Evolutionary conservation across 176 grass and related monocot species (phyloP).

Genomic region (Oryza rufipogon): DNA sequence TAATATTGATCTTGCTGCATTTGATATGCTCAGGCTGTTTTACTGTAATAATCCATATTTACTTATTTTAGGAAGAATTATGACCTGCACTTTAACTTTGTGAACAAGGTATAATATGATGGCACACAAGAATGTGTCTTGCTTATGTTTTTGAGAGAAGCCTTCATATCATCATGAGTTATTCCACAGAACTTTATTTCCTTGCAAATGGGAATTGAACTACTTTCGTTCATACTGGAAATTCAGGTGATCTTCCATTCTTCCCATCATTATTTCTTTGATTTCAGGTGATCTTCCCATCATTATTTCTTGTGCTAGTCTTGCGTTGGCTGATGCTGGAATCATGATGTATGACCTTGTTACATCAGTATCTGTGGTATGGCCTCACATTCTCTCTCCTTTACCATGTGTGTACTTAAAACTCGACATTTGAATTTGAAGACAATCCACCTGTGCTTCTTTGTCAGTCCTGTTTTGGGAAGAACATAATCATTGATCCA

Average conservation of each 20-base stretch:
- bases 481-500: constrained; percentile 89
- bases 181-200: background rate
- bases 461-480: constrained; percentile 78
- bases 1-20: background rate
- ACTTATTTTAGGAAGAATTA: background rate
- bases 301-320: constrained; percentile 95
- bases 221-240: background rate
- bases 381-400: constrained; percentile 13
- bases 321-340: constrained; percentile 92
- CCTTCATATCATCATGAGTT: background rate
- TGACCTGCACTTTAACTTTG: no score
- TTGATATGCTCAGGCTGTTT: constrained; percentile 6
- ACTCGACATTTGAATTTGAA: background rate
- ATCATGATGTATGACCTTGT: constrained; percentile 97
- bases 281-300: constrained; percentile 84
- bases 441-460: constrained; percentile 14
- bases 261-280: constrained; percentile 72
- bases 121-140: background rate
- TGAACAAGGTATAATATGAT: background rate
- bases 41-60: background rate
- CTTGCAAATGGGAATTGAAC: background rate
- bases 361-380: constrained; percentile 94
- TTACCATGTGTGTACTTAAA: constrained; percentile 8
- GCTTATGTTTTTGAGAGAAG: constrained; percentile 12
- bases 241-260: constrained; percentile 71